Evolutionary conservation across 192 early-diverging fungal genomes (phyloP), one percentile per base, ranked within the genome.

Genomic region (Coemansia sp.): DNA sequence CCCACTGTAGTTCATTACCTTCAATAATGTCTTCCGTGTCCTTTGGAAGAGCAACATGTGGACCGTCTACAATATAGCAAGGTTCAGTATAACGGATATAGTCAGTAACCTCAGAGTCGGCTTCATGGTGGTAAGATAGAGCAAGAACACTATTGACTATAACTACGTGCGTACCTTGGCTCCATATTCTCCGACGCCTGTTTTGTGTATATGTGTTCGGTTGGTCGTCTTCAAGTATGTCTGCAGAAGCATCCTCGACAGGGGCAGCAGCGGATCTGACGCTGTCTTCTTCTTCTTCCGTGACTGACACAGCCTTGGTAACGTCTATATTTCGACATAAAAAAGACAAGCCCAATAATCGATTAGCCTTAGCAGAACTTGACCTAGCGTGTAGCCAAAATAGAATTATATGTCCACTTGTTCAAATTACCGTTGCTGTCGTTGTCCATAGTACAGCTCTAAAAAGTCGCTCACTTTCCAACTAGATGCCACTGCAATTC

Each of bases 1-100:
- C 8, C 8, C 19, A 9, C 5, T 25, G 4, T 25, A 11, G 22
- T 52, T 6, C 2, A 25, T 9, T 65, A 71, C 69, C 76, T 56
- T 71, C 65, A 20, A 80, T 74, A 10, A 71, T 68, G 4, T 74
- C 69, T 40, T 80, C 73, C 0, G 77, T 80, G 36, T 80, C 77
- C 11, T 56, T 70, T 42, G 77, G 77, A 35, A 80, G 66, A 13
- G 77, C 41, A 19, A 55, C 71, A 33, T 79, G 76, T 11, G 61
- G 19, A 20, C 33, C 32, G 35, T 33, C 55, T 57, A 57, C 34
- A 57, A 19, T 6, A n/a, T 15, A 56, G 33, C 15, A 34, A 14
- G 15, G 15, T 23, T 35, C 7, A 35, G 32, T 13, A 52, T 52
- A 22, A 4, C 13, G 23, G 13, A 52, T 25, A 52, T 52, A 9